A percentile compares a stretch with the other conserved stretches of the same genome.
These are phyloP conservation scores for Coniophora puteana DNA, from an alignment of 1,284 basidiomycete genomes.

Conservation along the genomic window DNA sequence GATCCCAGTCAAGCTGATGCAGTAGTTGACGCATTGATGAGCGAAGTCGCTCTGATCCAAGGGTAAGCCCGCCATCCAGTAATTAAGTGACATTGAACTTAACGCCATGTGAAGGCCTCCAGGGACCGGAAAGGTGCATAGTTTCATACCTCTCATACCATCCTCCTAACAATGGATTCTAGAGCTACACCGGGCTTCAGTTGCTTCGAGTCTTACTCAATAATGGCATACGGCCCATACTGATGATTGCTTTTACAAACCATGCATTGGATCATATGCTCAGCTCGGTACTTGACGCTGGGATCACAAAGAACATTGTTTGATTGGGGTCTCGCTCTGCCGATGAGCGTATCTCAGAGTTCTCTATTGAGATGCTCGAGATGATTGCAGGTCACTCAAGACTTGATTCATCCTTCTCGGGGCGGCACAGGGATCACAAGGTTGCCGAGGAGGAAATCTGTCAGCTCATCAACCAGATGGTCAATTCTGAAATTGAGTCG, in stretches of 20 bases:
- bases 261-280: conserved; percentile 75
- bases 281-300: conserved; percentile 52
- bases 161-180: conserved; percentile 1
- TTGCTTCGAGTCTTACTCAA: conserved; percentile 58
- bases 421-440: conserved; percentile 40
- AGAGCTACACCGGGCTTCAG: conserved; percentile 68
- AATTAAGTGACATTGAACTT: conserved; percentile 5
- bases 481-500: conserved; percentile 33
- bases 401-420: conserved; percentile 30
- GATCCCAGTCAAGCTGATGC: conserved; percentile 69
- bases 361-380: conserved; percentile 56
- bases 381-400: conserved; percentile 37
- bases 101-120: conserved; percentile 47
- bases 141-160: background rate
- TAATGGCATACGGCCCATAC: conserved; percentile 49
- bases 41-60: conserved; percentile 65
- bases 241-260: conserved; percentile 73
- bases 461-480: conserved; percentile 40
- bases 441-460: conserved; percentile 40
- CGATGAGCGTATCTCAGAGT: conserved; percentile 55
- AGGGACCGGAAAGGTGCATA: conserved; percentile 66
- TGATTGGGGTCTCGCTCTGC: conserved; percentile 59
- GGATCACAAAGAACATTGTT: conserved; percentile 58
- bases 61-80: conserved; percentile 42
- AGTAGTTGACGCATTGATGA: conserved; percentile 53